Evolutionary conservation across 2,329 filamentous ascomycete species (phyloP).

Genomic region (Cryoendolithus antarcticus): DNA sequence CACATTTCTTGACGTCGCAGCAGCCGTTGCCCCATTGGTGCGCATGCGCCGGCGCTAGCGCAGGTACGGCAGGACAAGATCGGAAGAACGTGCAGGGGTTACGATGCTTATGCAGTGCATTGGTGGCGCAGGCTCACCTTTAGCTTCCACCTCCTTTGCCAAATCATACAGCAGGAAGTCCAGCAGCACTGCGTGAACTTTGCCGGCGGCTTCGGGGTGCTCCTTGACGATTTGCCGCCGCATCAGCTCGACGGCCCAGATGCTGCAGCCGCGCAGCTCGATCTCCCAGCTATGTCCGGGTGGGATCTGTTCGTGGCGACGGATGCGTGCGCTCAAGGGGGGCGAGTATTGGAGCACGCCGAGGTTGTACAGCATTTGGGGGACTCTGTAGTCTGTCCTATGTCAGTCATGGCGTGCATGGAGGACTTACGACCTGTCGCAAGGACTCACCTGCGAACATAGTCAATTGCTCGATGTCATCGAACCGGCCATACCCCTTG

Average conservation of each 20-base stretch:
- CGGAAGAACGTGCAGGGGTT: no score
- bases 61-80: no score
- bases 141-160: slow-evolving; percentile 68
- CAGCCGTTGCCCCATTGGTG: no score
- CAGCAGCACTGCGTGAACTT: slow-evolving; percentile 77
- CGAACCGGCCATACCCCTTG: slow-evolving; percentile 63
- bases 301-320: slow-evolving; percentile 50
- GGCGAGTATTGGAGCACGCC: slow-evolving; percentile 79
- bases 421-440: no score
- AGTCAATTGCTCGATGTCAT: slow-evolving; percentile 88
- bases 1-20: no score
- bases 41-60: no score
- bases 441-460: slow-evolving; percentile 65
- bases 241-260: slow-evolving; percentile 91
- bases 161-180: slow-evolving; percentile 96
- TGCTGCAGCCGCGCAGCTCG: slow-evolving; percentile 82
- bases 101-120: no score
- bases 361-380: slow-evolving; percentile 77
- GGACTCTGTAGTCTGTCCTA: slow-evolving; percentile 70
- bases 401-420: no score
- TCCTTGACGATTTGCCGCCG: slow-evolving; percentile 62
- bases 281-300: slow-evolving; percentile 70
- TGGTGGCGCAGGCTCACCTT: slow-evolving; percentile 16
- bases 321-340: slow-evolving; percentile 58
- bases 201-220: slow-evolving; percentile 50